Conservation (phyloP, 805 yeast species). For the Candida alai region DNA sequence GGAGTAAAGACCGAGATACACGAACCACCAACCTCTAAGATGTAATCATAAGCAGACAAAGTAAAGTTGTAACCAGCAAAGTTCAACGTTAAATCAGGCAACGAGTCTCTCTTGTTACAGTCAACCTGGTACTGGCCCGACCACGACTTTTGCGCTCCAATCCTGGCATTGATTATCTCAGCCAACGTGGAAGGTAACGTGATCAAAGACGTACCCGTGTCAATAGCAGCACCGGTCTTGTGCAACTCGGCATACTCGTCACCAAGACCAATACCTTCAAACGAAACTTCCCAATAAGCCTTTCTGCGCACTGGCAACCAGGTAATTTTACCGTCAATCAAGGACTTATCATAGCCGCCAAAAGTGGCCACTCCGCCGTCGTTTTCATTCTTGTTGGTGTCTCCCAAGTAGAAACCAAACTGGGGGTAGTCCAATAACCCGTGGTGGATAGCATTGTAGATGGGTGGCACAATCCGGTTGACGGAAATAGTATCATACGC, state of each 20-base stretch:
- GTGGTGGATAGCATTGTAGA: constrained; percentile 80
- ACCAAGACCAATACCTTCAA: constrained; percentile 88
- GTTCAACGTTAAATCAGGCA: constrained; percentile 91
- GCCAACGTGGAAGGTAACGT: constrained; percentile 94
- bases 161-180: constrained; percentile 89
- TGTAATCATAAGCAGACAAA: constrained; percentile 84
- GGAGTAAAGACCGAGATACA: constrained; percentile 97
- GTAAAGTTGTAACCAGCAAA: constrained; percentile 91
- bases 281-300: constrained; percentile 98
- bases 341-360: constrained; percentile 84
- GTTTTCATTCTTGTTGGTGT: constrained; percentile 56
- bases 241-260: constrained; percentile 82
- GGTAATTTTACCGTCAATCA: constrained; percentile 78
- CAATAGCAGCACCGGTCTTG: constrained; percentile 93
- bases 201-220: constrained; percentile 96
- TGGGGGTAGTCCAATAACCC: constrained; percentile 80
- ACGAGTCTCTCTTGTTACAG: constrained; percentile 74
- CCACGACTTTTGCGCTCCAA: constrained; percentile 97
- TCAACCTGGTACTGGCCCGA: constrained; percentile 94
- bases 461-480: constrained; percentile 85
- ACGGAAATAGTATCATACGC: constrained; percentile 92
- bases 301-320: constrained; percentile 98
- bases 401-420: constrained; percentile 91
- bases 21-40: constrained; percentile 89
- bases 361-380: constrained; percentile 91